Base-by-base conservation (phyloP, 2,329 filamentous ascomycete genomes). In the Apiospora marii region DNA sequence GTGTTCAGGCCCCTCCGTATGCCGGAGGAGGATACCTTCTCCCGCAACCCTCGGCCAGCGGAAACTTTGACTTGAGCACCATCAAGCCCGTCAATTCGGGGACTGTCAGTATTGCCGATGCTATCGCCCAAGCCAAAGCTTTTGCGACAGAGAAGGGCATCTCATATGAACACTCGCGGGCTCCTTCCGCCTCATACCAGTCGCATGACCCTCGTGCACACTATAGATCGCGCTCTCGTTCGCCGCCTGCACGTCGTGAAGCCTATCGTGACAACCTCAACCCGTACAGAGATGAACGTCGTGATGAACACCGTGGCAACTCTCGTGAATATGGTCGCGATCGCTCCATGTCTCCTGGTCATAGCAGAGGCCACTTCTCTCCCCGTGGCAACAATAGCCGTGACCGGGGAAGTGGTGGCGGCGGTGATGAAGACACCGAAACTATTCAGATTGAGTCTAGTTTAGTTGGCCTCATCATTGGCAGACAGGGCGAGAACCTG, bases 391-490 rank as follows among this genome's bases (percentile, higher is more conserved):
- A 82, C 71, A 86, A 85, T 75, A 87, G 86, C 71, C 84, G 84
- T 74, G 77, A 78, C 53, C 83, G 85, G 69, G 85, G 85, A 76
- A 82, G 80, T 70, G 86, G 85, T 10, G 37, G 85, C 76, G 82
- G 80, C 70, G 86, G 85, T 67, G 91, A 93, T 77, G 93, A 94
- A 76, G 93, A 92, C 78, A 89, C 90, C 34, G 95, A 98, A 84
- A 93, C 92, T 34, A 95, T 98, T 76, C 90, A 93, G 78, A 94
- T 98, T 78, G 94, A 97, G 80, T 94, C 94, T 30, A 93, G 91
- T 78, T 88, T 97, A 68, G 95, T 98, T 70, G 95, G 95, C 58
- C 87, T 98, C 46, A 97, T 98, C 79, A 98, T 98, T 80, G 95
- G 95, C 70, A 91, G 95, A 73, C 93, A 95, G 79, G 95, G 95